phyloP scores from a whole-genome alignment of 441 rosid species.

The Gossypium gossypioides region DNA sequence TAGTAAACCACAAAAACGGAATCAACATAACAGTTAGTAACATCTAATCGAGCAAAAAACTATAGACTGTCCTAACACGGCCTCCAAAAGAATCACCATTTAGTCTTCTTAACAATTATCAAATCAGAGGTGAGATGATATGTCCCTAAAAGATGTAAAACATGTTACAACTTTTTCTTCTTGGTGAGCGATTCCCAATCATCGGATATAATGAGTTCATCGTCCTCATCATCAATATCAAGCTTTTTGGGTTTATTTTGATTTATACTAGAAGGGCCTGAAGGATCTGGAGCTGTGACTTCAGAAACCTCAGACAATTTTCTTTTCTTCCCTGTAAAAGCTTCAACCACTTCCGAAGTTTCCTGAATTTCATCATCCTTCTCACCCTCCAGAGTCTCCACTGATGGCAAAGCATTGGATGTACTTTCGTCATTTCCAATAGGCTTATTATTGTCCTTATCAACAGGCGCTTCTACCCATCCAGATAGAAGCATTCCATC shows the following conservation, averaged over 20 bases:
- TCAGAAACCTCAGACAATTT: conserved; percentile 28
- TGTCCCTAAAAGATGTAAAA: conserved; percentile 5
- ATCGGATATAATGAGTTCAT: conserved; percentile 38
- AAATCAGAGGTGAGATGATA: conserved; percentile 32
- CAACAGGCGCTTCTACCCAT: conserved; percentile 59
- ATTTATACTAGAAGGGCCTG: conserved; percentile 22
- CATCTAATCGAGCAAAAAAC: conserved; percentile 15
- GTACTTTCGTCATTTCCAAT: conserved; percentile 42
- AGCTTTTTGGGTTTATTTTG: conserved; percentile 40
- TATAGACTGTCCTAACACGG: conserved; percentile 18
- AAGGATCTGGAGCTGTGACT: conserved; percentile 12
- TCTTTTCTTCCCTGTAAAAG: conserved; percentile 46
- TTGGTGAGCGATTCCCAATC: conserved; percentile 22
- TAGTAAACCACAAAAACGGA: not conserved
- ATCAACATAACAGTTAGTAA: conserved; percentile 11
- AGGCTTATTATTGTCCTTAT: conserved; percentile 36
- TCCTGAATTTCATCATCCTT: conserved; percentile 26
- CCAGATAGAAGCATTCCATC: conserved; percentile 90
- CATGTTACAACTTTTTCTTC: conserved; percentile 47
- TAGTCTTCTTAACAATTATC: conserved; percentile 27
- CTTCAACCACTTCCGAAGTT: conserved; percentile 29
- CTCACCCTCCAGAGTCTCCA: conserved; percentile 13
- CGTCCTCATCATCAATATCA: conserved; percentile 41
- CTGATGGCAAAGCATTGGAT: conserved; percentile 22
- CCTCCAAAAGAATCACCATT: conserved; percentile 42